Evolutionary conservation across 1,284 basidiomycete genomes (phyloP).

Genomic region (Boletus albobrunnescens): DNA sequence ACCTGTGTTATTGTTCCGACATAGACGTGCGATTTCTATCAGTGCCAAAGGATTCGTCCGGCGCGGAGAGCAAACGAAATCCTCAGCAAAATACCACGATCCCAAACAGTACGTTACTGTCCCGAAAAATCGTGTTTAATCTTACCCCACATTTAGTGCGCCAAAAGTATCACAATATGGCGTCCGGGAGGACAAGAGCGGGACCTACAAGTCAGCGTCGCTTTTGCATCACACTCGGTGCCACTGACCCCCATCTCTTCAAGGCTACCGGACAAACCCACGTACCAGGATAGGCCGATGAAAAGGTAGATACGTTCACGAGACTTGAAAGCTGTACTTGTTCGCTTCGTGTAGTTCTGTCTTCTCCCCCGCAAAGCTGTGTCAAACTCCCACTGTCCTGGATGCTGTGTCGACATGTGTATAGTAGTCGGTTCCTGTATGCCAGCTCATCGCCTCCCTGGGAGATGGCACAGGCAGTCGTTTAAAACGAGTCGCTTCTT

Average conservation of each 20-base stretch:
- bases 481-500: no score
- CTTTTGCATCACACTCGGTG: neutral
- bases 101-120: neutral
- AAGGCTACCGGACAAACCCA: neutral
- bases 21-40: neutral
- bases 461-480: no score
- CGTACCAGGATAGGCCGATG: no score
- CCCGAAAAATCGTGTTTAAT: neutral
- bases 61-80: neutral
- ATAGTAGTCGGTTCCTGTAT: no score
- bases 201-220: neutral
- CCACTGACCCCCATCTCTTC: no score
- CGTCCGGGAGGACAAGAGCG: neutral
- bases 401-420: no score
- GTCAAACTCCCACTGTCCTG: no score
- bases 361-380: no score
- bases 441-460: no score
- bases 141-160: neutral
- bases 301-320: no score
- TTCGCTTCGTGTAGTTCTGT: no score
- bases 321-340: no score
- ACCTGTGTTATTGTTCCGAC: neutral
- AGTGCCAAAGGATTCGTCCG: neutral
- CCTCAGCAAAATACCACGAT: fast-evolving
- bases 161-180: neutral